A percentile compares a stretch with the other conserved stretches of the same genome.
phyloP scores from a whole-genome alignment of 1,284 basidiomycete species.

The Bondarzewia mesenterica region DNA sequence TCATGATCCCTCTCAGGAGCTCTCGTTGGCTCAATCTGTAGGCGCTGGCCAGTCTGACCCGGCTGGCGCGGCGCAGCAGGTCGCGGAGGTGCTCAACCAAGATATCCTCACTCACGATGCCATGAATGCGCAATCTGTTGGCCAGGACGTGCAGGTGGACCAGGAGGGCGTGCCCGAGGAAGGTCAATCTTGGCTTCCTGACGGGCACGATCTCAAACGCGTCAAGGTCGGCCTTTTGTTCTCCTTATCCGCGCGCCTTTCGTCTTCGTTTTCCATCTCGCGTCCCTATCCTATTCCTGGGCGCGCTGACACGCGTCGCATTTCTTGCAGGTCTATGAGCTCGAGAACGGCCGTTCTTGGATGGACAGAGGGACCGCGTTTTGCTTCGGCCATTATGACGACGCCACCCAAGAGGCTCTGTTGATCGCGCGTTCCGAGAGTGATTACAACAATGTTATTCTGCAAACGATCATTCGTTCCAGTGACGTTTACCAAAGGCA shows the following conservation, averaged over 20 bases:
- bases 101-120: slow-evolving; percentile 8
- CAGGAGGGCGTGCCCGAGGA: slow-evolving; percentile 18
- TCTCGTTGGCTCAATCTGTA: too few relatives aligned
- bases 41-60: too few relatives aligned
- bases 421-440: slow-evolving; percentile 81
- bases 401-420: slow-evolving; percentile 70
- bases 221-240: slow-evolving; percentile 21
- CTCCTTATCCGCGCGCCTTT: neutral
- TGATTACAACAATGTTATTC: slow-evolving; percentile 60
- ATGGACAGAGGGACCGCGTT: slow-evolving; percentile 91
- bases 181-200: slow-evolving; percentile 23
- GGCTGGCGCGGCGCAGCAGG: too few relatives aligned
- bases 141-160: slow-evolving; percentile 12
- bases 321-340: slow-evolving; percentile 79
- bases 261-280: neutral
- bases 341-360: slow-evolving; percentile 84
- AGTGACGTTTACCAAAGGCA: slow-evolving; percentile 89
- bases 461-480: slow-evolving; percentile 67
- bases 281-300: neutral
- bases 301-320: neutral
- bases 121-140: slow-evolving; percentile 8
- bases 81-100: too few relatives aligned
- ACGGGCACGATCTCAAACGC: slow-evolving; percentile 31
- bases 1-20: too few relatives aligned
- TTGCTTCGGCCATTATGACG: slow-evolving; percentile 83